Conservation (phyloP, 1,284 basidiomycete species). For the Ustilago cynodontis region DNA sequence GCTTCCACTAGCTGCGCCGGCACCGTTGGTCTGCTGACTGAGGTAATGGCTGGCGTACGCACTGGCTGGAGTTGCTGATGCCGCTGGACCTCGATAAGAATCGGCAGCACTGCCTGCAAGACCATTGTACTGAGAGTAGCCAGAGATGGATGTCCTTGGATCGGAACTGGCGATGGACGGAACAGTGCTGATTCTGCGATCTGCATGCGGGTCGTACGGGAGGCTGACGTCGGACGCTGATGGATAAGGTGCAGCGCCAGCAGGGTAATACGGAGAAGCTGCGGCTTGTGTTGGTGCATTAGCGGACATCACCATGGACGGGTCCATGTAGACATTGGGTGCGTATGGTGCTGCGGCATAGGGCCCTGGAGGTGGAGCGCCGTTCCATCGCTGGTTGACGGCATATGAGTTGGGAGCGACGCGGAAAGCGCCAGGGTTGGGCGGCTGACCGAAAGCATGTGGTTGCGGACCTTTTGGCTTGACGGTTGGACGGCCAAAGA, state of each 20-base stretch:
- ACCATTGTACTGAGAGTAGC: constrained; percentile 34
- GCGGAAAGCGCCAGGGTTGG: constrained; percentile 25
- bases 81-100: constrained; percentile 24
- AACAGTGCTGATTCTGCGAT: constrained; percentile 32
- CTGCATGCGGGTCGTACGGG: constrained; percentile 26
- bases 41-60: constrained; percentile 47
- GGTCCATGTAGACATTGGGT: constrained; percentile 31
- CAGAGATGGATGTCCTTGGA: constrained; percentile 32
- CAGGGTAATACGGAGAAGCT: constrained; percentile 29
- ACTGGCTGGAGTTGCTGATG: constrained; percentile 35
- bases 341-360: constrained; percentile 24
- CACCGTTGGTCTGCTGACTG: constrained; percentile 24
- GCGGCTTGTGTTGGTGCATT: constrained; percentile 13
- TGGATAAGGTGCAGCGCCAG: constrained; percentile 18
- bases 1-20: constrained; percentile 6
- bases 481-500: constrained; percentile 64
- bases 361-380: constrained; percentile 10
- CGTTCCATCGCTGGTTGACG: constrained; percentile 51
- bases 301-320: constrained; percentile 20
- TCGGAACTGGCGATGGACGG: constrained; percentile 37
- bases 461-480: constrained; percentile 61
- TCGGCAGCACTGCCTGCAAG: constrained; percentile 43
- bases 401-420: constrained; percentile 41
- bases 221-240: constrained; percentile 10
- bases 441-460: constrained; percentile 25